Evolutionary conservation across 495 filamentous ascomycete genomes (phyloP).

Genomic region (Penicillium canescens): DNA sequence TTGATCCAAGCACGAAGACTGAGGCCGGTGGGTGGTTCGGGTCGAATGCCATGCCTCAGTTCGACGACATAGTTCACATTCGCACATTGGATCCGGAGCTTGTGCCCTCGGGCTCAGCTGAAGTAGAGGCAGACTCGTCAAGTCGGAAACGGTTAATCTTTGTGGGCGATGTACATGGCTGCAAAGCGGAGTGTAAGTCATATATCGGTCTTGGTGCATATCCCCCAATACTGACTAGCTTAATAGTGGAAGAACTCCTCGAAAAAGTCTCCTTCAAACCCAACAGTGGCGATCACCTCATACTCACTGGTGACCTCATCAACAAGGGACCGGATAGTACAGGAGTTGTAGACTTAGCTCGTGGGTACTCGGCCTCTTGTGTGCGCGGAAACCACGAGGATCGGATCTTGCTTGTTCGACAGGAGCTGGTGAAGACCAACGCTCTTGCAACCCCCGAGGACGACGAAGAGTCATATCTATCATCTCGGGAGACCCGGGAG

Average conservation of each 20-base stretch:
- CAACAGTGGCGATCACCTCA: constrained; percentile 65
- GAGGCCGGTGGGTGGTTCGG: constrained; percentile 47
- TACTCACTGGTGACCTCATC: constrained; percentile 83
- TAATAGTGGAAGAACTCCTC: constrained; percentile 62
- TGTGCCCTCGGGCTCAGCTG: constrained; percentile 24
- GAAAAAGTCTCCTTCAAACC: constrained; percentile 63
- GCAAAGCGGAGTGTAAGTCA: constrained; percentile 59
- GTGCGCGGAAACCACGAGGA: constrained; percentile 97
- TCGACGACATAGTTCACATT: constrained; percentile 50
- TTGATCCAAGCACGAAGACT: constrained; percentile 37
- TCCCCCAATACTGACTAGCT: background rate
- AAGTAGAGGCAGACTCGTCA: constrained; percentile 7
- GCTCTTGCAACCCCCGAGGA: constrained; percentile 11
- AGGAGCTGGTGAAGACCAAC: constrained; percentile 34
- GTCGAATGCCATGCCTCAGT: constrained; percentile 44
- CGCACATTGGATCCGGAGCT: constrained; percentile 37
- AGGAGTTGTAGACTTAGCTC: constrained; percentile 75
- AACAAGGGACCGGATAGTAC: constrained; percentile 83
- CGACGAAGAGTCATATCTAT: constrained; percentile 14
- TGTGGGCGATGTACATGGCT: constrained; percentile 91
- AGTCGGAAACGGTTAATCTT: constrained; percentile 60
- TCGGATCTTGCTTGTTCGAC: constrained; percentile 60
- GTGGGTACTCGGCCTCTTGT: constrained; percentile 66
- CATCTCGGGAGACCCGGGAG: constrained; percentile 33
- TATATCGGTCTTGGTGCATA: background rate